These are phyloP conservation scores for Choiromyces venosus DNA, from an alignment of 495 filamentous ascomycete species.

Conservation along the genomic window DNA sequence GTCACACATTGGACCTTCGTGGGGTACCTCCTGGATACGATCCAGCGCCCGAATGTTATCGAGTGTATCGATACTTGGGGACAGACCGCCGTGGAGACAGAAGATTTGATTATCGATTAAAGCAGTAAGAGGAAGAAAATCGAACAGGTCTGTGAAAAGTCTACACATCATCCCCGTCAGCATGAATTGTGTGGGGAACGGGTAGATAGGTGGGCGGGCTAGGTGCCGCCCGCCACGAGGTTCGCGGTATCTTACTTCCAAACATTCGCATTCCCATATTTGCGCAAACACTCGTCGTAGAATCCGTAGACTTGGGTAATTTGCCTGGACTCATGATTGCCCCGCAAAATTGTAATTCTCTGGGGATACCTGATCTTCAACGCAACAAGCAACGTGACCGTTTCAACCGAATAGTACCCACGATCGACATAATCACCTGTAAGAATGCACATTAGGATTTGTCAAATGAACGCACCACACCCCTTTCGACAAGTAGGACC, in stretches of 20 bases:
- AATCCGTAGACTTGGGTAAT: slow-evolving; percentile 98
- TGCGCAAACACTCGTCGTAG: slow-evolving; percentile 94
- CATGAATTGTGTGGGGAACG: neutral
- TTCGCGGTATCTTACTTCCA: slow-evolving; percentile 67
- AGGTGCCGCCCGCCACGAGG: neutral
- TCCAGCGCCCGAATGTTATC: slow-evolving; percentile 96
- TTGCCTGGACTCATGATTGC: slow-evolving; percentile 95
- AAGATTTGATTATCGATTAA: slow-evolving; percentile 99
- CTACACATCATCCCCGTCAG: slow-evolving; percentile 25
- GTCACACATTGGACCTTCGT: slow-evolving; percentile 98
- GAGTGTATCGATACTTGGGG: slow-evolving; percentile 93
- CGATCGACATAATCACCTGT: slow-evolving; percentile 93
- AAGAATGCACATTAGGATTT: slow-evolving; percentile 15
- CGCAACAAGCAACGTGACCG: slow-evolving; percentile 85
- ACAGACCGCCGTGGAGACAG: slow-evolving; percentile 94
- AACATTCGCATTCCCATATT: slow-evolving; percentile 97
- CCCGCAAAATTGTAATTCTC: slow-evolving; percentile 93
- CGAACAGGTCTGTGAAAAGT: slow-evolving; percentile 91
- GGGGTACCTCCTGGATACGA: slow-evolving; percentile 95
- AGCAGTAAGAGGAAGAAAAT: slow-evolving; percentile 95
- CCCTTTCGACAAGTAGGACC: neutral
- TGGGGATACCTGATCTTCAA: slow-evolving; percentile 94
- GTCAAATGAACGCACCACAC: slow-evolving; percentile 11
- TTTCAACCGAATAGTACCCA: slow-evolving; percentile 96
- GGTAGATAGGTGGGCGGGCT: neutral